Percentiles rank a stretch among this genome's conserved stretches.
Conservation (phyloP, 2,329 filamentous ascomycete genomes). For the Eurotiales sp. region DNA sequence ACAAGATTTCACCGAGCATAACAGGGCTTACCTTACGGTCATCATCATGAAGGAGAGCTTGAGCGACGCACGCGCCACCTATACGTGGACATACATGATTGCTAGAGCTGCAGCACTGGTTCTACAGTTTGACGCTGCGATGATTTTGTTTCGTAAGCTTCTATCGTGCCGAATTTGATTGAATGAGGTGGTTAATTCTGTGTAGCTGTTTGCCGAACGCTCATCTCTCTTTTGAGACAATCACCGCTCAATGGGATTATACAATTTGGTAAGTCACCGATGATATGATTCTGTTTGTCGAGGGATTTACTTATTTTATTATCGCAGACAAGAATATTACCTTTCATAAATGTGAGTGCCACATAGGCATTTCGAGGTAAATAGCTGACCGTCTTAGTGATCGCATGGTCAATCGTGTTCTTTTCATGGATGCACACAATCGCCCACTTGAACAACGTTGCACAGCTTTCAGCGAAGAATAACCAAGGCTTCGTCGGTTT, state of each 20-base stretch:
- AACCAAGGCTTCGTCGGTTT: slow-evolving; percentile 75
- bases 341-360: slow-evolving; percentile 64
- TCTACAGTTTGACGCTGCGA: slow-evolving; percentile 75
- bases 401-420: slow-evolving; percentile 84
- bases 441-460: slow-evolving; percentile 84
- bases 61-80: slow-evolving; percentile 60
- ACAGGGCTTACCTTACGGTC: neutral
- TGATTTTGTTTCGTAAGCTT: slow-evolving; percentile 62
- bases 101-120: slow-evolving; percentile 72
- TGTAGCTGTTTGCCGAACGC: slow-evolving; percentile 69
- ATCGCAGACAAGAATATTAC: slow-evolving; percentile 73
- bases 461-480: slow-evolving; percentile 69
- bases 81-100: slow-evolving; percentile 73
- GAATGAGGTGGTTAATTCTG: neutral
- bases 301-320: neutral
- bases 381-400: slow-evolving; percentile 35
- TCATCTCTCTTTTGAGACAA: slow-evolving; percentile 75
- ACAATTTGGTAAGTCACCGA: slow-evolving; percentile 55
- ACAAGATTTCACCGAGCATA: neutral
- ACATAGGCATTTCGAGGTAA: too few relatives aligned
- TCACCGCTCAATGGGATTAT: slow-evolving; percentile 83
- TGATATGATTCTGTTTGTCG: neutral
- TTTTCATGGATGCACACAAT: slow-evolving; percentile 84
- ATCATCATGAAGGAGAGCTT: slow-evolving; percentile 59
- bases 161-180: neutral